Percentiles rank a stretch among this genome's conserved stretches.
These are phyloP conservation scores for Avena eriantha DNA, from an alignment of 176 grass and related monocot species.

Conservation along the genomic window DNA sequence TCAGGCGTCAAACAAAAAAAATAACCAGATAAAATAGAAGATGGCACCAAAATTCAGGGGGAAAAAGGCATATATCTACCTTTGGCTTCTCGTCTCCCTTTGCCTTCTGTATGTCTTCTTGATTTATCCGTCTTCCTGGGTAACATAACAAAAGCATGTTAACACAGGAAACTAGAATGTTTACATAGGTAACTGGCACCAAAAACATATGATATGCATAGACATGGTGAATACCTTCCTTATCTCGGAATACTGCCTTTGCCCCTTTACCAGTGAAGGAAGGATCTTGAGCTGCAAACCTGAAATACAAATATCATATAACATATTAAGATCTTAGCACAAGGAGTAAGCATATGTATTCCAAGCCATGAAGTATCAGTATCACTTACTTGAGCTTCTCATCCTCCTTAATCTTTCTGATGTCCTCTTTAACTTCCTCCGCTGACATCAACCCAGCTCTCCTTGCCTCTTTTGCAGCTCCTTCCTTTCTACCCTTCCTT, in stretches of 20 bases:
- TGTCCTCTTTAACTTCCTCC: conserved; percentile 80
- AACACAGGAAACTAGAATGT: neutral
- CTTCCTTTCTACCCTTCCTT: conserved; percentile 66
- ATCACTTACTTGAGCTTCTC: conserved; percentile 64
- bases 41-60: conserved; percentile 28
- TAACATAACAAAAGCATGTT: conserved; percentile 44
- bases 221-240: conserved; percentile 54
- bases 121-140: conserved; percentile 75
- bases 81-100: conserved; percentile 82
- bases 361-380: conserved; percentile 10
- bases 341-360: conserved; percentile 24
- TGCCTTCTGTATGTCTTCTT: conserved; percentile 78
- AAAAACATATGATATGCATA: conserved; percentile 30
- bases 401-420: conserved; percentile 66
- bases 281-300: conserved; percentile 72
- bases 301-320: conserved; percentile 46
- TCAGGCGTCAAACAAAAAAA: conserved; percentile 26
- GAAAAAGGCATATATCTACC: conserved; percentile 51
- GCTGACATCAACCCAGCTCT: conserved; percentile 73
- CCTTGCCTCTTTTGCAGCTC: conserved; percentile 44
- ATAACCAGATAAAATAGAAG: conserved; percentile 22
- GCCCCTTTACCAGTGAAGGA: conserved; percentile 73
- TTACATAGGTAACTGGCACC: neutral
- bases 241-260: conserved; percentile 81
- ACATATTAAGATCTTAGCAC: conserved; percentile 36